phyloP scores from a whole-genome alignment of 2,329 filamentous ascomycete species.

The Botrytis pseudocinerea region DNA sequence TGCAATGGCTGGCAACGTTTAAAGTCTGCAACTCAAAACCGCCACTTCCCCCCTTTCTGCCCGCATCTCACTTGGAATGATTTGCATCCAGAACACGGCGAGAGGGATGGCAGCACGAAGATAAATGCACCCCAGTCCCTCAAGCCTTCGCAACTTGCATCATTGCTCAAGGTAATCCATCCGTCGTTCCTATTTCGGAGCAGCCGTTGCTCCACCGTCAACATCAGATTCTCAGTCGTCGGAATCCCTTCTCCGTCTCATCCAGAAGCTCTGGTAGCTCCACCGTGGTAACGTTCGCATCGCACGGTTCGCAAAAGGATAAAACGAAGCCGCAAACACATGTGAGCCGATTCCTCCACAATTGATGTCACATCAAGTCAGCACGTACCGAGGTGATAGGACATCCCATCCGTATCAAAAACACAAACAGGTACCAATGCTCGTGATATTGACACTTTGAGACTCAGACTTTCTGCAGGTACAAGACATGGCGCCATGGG shows the following conservation, averaged over 20 bases:
- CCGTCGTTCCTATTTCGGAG: constrained; percentile 15
- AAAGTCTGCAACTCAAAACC: neutral
- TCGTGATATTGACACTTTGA: neutral
- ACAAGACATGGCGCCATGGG: neutral
- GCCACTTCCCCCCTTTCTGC: neutral
- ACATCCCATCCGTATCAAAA: neutral
- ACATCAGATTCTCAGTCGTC: neutral
- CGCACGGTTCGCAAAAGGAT: neutral
- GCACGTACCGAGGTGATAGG: constrained; percentile 14
- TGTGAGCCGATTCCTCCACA: neutral
- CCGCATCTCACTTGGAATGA: too few species aligned
- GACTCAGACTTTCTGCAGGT: neutral
- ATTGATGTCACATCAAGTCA: constrained; percentile 1
- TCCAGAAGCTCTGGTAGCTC: neutral
- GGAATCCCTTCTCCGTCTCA: neutral
- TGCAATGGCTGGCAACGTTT: neutral
- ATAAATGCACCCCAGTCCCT: neutral
- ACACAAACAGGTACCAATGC: neutral
- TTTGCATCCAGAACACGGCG: neutral
- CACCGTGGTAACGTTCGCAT: constrained; percentile 1
- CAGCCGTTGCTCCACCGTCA: neutral
- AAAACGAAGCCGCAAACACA: constrained; percentile 16
- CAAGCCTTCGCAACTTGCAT: neutral
- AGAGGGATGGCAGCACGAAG: neutral
- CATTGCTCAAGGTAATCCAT: neutral